A percentile compares a stretch with the other conserved stretches of the same genome.
These are phyloP conservation scores for Apiotrichum veenhuisii DNA, from an alignment of 1,284 basidiomycete genomes.

Conservation along the genomic window DNA sequence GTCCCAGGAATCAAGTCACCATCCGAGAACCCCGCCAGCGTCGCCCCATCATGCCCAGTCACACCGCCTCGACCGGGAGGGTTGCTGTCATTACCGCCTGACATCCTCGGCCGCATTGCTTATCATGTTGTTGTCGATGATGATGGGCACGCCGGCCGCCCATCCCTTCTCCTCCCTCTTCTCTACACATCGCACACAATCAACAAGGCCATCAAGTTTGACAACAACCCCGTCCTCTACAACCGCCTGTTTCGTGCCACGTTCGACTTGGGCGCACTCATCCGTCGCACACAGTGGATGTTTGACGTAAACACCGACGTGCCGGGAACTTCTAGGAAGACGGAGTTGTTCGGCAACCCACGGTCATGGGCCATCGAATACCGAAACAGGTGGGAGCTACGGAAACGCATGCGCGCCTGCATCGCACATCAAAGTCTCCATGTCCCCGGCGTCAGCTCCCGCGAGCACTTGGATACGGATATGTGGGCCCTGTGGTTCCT, in stretches of 20 bases:
- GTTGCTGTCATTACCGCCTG: slow-evolving; percentile 25
- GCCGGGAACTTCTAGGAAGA: slow-evolving; percentile 14
- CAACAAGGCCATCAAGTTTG: slow-evolving; percentile 40
- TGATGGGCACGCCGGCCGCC: slow-evolving; percentile 22
- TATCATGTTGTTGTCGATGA: slow-evolving; percentile 29
- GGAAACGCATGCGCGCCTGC: slow-evolving; percentile 36
- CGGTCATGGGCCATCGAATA: slow-evolving; percentile 45
- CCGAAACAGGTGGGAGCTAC: slow-evolving; percentile 37
- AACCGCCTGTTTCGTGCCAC: slow-evolving; percentile 46
- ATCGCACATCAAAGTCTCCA: slow-evolving; percentile 32
- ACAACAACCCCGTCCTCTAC: slow-evolving; percentile 49
- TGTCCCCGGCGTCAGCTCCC: slow-evolving; percentile 27
- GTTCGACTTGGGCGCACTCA: slow-evolving; percentile 45
- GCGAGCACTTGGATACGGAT: slow-evolving; percentile 33
- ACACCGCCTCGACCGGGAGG: not conserved
- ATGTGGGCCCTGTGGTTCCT: slow-evolving; percentile 52
- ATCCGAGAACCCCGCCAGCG: not conserved
- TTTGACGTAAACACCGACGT: slow-evolving; percentile 20
- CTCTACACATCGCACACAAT: slow-evolving; percentile 33
- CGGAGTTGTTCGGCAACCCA: slow-evolving; percentile 33
- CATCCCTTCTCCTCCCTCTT: slow-evolving; percentile 34
- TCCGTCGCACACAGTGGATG: slow-evolving; percentile 41
- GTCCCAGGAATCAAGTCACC: slow-evolving; percentile 12
- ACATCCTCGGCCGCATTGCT: slow-evolving; percentile 30
- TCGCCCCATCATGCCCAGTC: not conserved